Evolutionary conservation across 2,329 filamentous ascomycete genomes (phyloP), one percentile per base, ranked within the genome.

Genomic region (Magnaporthiopsis poae): DNA sequence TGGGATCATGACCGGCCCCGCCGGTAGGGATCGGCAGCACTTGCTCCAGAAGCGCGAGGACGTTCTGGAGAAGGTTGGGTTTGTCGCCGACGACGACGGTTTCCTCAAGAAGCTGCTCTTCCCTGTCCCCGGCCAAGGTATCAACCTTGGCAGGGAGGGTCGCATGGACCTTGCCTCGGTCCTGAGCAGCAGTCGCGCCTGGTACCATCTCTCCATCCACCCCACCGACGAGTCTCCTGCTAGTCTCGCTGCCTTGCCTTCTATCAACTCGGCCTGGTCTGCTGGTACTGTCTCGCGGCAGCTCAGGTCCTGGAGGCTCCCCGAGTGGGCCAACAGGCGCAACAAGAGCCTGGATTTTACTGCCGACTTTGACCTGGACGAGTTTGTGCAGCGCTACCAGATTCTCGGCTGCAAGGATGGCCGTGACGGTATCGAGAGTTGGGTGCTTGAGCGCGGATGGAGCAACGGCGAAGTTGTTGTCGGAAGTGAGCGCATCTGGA

Each of bases 381-480:
- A 99, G 75, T 98, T 99, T 72, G 85, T 88, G 27, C 87, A 89
- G 71, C 88, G 95, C 61, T 99, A 97, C 75, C 82, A 87, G 5
- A 81, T 86, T 7, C 84, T 99, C 0, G 95, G 95, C 18, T 99
- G 95, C 76, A 86, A 89, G 71, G 92, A 96, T 70, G 95, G 95
- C 67, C 88, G 87, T 69, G 95, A 99, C 69, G 95, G 94, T 63
- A 92, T 97, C 65, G 92, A 98, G 74, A 96, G 86, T 72, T 99
- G 94, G 92, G 84, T 96, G 67, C 84, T 98, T 64, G 93, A 98
- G 77, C 88, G 95, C 67, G 95, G 95, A 1, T 99, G 95, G 95
- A 97, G 92, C 79, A 99, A 99, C 71, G 95, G 95, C 59, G 95
- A 98, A 78, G 92, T 98, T 1, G 87, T 96, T 5, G 82, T 98